These are phyloP conservation scores for Talaromyces sp. DNA, from an alignment of 2,329 filamentous ascomycete species.

Conservation along the genomic window DNA sequence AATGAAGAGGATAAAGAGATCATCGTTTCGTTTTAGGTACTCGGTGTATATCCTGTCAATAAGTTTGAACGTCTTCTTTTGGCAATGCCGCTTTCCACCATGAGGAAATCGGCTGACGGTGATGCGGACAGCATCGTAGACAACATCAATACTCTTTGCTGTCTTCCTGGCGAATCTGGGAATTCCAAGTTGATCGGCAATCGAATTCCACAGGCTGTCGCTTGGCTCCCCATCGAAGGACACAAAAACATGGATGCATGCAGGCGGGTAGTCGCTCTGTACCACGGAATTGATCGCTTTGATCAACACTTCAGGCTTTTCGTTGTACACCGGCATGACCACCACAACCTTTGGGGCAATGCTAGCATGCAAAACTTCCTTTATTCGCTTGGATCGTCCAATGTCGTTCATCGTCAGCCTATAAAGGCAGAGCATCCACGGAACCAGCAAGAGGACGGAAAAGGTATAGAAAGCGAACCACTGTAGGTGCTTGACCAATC, in stretches of 20 bases:
- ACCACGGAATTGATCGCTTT: slow-evolving; percentile 88
- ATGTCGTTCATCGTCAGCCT: slow-evolving; percentile 83
- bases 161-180: slow-evolving; percentile 59
- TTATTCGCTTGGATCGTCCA: slow-evolving; percentile 74
- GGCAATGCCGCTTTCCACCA: slow-evolving; percentile 88
- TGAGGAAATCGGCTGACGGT: slow-evolving; percentile 90
- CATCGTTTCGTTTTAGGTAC: slow-evolving; percentile 81
- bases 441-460: slow-evolving; percentile 74
- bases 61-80: slow-evolving; percentile 87
- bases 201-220: slow-evolving; percentile 82
- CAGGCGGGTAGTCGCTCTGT: slow-evolving; percentile 86
- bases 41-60: slow-evolving; percentile 89
- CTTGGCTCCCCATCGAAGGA: slow-evolving; percentile 90
- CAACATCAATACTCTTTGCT: slow-evolving; percentile 75
- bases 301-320: slow-evolving; percentile 76
- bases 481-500: slow-evolving; percentile 69
- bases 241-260: slow-evolving; percentile 89
- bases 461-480: slow-evolving; percentile 98
- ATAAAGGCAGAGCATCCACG: slow-evolving; percentile 91
- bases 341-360: slow-evolving; percentile 92
- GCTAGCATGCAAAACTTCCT: slow-evolving; percentile 74
- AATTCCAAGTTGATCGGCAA: slow-evolving; percentile 78
- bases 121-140: slow-evolving; percentile 74
- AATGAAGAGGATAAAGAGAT: slow-evolving; percentile 93
- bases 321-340: slow-evolving; percentile 95